phyloP scores from a whole-genome alignment of 768 basidiomycete species.

The Rhodotorula paludigena region DNA sequence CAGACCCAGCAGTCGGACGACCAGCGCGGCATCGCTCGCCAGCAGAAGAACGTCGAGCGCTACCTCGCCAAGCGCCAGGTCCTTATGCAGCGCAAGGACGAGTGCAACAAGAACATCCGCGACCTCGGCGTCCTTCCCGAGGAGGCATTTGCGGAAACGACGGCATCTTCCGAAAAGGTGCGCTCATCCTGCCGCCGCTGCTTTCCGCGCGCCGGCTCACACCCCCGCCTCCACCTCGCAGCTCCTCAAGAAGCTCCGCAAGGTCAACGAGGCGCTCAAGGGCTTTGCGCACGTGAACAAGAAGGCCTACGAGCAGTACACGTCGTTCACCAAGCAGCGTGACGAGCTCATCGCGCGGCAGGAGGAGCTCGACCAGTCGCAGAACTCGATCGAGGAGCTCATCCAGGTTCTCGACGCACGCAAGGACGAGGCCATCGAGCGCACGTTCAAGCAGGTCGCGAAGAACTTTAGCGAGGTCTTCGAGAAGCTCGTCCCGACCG shows the following conservation, averaged over 20 bases:
- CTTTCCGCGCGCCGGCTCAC: background rate
- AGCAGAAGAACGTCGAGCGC: conserved; percentile 92
- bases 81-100: conserved; percentile 75
- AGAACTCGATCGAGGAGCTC: conserved; percentile 81
- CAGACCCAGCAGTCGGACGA: conserved; percentile 83
- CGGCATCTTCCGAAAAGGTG: conserved; percentile 74
- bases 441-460: conserved; percentile 96
- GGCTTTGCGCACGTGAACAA: conserved; percentile 99
- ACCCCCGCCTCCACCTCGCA: conserved; percentile 45
- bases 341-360: conserved; percentile 81
- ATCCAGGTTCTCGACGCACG: conserved; percentile 90
- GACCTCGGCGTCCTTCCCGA: conserved; percentile 94
- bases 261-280: conserved; percentile 84
- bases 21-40: conserved; percentile 73
- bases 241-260: conserved; percentile 89
- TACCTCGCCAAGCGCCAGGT: conserved; percentile 89
- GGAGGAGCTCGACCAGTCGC: conserved; percentile 85
- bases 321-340: conserved; percentile 93
- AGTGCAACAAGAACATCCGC: conserved; percentile 89
- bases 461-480: conserved; percentile 97
- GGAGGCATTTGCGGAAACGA: conserved; percentile 82
- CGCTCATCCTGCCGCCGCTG: conserved; percentile 44
- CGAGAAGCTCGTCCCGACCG: conserved; percentile 89
- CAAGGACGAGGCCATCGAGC: conserved; percentile 97
- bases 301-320: conserved; percentile 98